phyloP scores from a whole-genome alignment of 2,329 filamentous ascomycete species.

The Hypocrella siamensis region DNA sequence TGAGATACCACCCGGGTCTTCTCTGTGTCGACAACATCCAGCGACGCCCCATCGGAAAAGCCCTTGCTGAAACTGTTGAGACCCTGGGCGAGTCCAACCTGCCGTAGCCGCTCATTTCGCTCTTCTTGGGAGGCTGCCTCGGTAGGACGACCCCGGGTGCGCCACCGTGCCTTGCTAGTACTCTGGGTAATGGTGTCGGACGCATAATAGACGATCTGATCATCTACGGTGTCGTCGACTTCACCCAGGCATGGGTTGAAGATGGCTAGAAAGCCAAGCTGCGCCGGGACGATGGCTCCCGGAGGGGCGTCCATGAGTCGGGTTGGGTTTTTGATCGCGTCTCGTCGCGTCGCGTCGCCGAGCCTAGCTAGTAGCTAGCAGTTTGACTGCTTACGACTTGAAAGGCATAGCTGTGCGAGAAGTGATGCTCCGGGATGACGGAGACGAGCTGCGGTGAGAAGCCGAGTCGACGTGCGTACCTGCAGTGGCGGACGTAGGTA shows the following conservation, averaged over 20 bases:
- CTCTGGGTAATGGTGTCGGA: conserved; percentile 34
- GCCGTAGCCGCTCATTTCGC: conserved; percentile 72
- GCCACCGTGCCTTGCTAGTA: conserved; percentile 21
- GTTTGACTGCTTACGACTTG: too few relatives aligned
- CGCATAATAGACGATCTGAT: conserved; percentile 91
- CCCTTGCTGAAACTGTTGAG: conserved; percentile 87
- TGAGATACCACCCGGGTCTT: conserved; percentile 71
- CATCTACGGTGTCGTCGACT: conserved; percentile 41
- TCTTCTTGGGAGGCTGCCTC: conserved; percentile 41
- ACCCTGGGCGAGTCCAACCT: conserved; percentile 91
- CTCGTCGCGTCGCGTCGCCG: too few relatives aligned
- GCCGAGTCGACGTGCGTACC: too few relatives aligned
- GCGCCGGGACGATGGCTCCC: conserved; percentile 43
- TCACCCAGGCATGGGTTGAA: conserved; percentile 75
- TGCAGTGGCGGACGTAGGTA: too few relatives aligned
- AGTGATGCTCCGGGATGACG: too few relatives aligned
- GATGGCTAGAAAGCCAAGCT: conserved; percentile 80
- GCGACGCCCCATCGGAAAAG: conserved; percentile 61
- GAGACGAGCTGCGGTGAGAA: too few relatives aligned
- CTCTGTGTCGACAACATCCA: conserved; percentile 84
- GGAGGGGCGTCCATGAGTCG: neutral
- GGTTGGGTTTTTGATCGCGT: too few relatives aligned
- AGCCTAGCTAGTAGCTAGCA: too few relatives aligned
- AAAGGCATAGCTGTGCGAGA: too few relatives aligned
- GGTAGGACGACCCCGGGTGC: conserved; percentile 24